phyloP scores from a whole-genome alignment of 345 rosid species.

The Eucalyptus cladocalyx region DNA sequence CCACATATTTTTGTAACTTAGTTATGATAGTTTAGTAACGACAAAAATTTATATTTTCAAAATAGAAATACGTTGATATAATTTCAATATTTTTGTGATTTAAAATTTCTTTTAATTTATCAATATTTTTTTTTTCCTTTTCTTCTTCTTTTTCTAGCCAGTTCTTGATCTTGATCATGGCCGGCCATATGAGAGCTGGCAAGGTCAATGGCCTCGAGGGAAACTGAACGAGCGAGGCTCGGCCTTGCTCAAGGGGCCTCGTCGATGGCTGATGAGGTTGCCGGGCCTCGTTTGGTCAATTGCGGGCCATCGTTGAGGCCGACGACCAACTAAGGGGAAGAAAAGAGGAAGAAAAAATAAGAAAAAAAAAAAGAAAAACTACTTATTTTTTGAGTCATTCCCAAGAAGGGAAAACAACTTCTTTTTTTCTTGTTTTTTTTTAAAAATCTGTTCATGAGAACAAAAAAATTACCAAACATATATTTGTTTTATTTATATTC shows the following conservation, averaged over 20 bases:
- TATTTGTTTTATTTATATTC: rapidly evolving
- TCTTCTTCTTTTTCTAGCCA: rapidly evolving
- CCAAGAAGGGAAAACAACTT: rapidly evolving
- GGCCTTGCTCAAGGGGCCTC: rapidly evolving
- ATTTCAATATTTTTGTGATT: too few species aligned
- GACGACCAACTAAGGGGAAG: rapidly evolving
- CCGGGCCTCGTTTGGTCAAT: rapidly evolving
- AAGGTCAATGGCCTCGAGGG: rapidly evolving
- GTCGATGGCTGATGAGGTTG: rapidly evolving
- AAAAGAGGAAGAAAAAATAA: too few species aligned
- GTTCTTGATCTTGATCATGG: rapidly evolving
- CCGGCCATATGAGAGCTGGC: rapidly evolving
- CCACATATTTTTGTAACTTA: too few species aligned
- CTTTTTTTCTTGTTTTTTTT: too few species aligned
- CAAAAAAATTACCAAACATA: too few species aligned
- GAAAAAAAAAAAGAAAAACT: too few species aligned
- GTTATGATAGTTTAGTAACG: too few species aligned
- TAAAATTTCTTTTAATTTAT: rapidly evolving
- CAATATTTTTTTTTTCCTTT: too few species aligned
- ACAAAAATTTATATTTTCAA: rapidly evolving
- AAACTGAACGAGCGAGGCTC: rapidly evolving
- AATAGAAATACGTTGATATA: rapidly evolving
- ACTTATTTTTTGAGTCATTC: too few species aligned
- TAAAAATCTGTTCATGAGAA: too few species aligned
- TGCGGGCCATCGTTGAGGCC: too few species aligned